Percentiles rank a stretch among this genome's conserved stretches.
Evolutionary conservation across 805 yeast species (phyloP).

Genomic region (Wickerhamiella siamensis): DNA sequence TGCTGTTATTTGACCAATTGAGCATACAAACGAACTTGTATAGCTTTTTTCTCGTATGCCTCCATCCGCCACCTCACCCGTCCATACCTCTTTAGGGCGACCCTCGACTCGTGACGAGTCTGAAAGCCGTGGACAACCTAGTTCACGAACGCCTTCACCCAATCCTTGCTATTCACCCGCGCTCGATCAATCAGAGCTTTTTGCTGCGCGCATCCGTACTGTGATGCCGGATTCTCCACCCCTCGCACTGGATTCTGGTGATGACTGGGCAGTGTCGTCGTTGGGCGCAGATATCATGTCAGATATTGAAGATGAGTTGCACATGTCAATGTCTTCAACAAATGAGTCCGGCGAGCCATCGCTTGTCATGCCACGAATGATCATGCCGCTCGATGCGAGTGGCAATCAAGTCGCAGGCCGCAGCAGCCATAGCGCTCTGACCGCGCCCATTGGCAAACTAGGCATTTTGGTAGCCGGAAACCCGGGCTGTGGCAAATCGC

Average conservation of each 20-base stretch:
- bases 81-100: too few relatives aligned
- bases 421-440: background rate
- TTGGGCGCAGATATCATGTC: constrained; percentile 1
- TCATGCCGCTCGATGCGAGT: background rate
- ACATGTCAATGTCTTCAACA: background rate
- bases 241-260: constrained; percentile 2
- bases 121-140: background rate
- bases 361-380: constrained; percentile 11
- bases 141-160: background rate
- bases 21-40: background rate
- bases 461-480: constrained; percentile 8
- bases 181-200: background rate
- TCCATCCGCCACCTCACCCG: background rate
- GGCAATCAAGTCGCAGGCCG: too few relatives aligned
- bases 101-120: too few relatives aligned
- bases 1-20: too few relatives aligned
- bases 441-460: constrained; percentile 6
- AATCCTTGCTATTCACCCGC: background rate
- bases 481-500: constrained; percentile 7
- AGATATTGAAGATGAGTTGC: constrained; percentile 3
- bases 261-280: constrained; percentile 13
- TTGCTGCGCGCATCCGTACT: constrained; percentile 1
- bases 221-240: background rate
- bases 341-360: constrained; percentile 4
- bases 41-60: background rate